Evolutionary conservation across 106 monocot genomes (phyloP), one percentile per base, ranked within the genome.

Genomic region (Dendrobium officinale): DNA sequence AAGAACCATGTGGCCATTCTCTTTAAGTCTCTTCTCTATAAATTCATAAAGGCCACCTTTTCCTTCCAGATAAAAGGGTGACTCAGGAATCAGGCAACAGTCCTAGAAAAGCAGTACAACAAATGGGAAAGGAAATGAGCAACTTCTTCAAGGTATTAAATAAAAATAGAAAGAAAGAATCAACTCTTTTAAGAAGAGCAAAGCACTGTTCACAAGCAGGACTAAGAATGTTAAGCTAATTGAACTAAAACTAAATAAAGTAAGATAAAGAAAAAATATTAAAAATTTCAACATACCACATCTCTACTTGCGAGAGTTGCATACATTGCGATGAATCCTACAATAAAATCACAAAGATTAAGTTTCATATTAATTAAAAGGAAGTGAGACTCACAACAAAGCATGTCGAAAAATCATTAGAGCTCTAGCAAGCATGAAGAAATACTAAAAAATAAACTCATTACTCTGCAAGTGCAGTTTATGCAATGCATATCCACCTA

Each of bases 1-100:
- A 49, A 97, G 81, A 67, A 97, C 96, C 94, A 94, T 88, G 42
- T 97, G 96, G 3, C 89, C 92, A 54, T 86, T 84, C 81, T 92
- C 92, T 55, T 92, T 90, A 33, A 92, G 86, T 13, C 92, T 72
- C 75, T 81, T 90, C 80, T 92, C 88, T 11, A 90, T 77, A 78
- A 77, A 92, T 75, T 88, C 86, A 70, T 86, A 80, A 64, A 92
- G 90, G 17, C 92, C 92, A 40, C 89, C 92, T 49, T 89, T 87
- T 47, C 89, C 92, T 79, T 92, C 92, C 31, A 92, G 82, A 83
- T 92, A 88, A 85, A 92, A 92, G 4, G 88, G 92, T 19, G 92
- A 90, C 42, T 92, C 92, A 20, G 90, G 92, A 77, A 92, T 88
- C 82, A 92, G 85, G 80, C 92, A 92, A 83, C 90, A 92, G 72